Conservation (phyloP, 306 rosid genomes). For the apple (Malus domestica) region ASM211411v1 NC_041792.1:18852407-18852906, state of each 20-base stretch:
- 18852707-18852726: too few relatives aligned
- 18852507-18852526: not conserved
- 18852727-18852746: too few relatives aligned
- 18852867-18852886: not conserved
- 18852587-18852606: conserved; percentile 16
- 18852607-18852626: conserved; percentile 21
- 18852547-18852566: not conserved
- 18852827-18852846: not conserved
- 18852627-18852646: conserved; percentile 38
- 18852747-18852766: not conserved
- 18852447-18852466: not conserved
- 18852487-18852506: conserved; percentile 31
- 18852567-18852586: conserved; percentile 28
- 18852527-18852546: not conserved
- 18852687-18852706: not conserved
- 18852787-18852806: not conserved
- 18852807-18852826: too few relatives aligned
- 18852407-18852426: conserved; percentile 41
- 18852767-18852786: not conserved
- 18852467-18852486: not conserved
- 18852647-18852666: conserved; percentile 6
- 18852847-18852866: not conserved
- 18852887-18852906: not conserved
- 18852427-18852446: not conserved
- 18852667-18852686: not conserved